Evolutionary conservation across 768 basidiomycete species (phyloP).

Genomic region (Xanthoconium purpureum): DNA sequence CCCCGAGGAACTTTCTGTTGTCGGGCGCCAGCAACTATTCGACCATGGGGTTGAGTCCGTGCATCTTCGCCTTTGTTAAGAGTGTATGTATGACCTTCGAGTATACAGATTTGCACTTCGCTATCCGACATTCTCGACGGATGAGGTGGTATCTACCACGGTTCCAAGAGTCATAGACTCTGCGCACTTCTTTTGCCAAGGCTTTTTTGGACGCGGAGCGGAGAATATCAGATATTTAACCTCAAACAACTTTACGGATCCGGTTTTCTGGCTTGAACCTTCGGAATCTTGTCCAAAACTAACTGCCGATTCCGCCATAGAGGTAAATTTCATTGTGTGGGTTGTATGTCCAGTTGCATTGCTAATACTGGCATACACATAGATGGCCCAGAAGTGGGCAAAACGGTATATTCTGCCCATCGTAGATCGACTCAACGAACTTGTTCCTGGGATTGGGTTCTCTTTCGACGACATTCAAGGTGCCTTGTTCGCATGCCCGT

Average conservation of each 20-base stretch:
- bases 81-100: not conserved
- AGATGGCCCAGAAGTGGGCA: constrained; percentile 30
- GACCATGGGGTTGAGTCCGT: constrained; percentile 39
- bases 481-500: constrained; percentile 42
- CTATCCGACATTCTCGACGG: constrained; percentile 19
- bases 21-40: constrained; percentile 39
- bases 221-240: constrained; percentile 27
- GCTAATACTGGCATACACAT: not conserved
- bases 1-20: constrained; percentile 35
- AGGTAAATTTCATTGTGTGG: not conserved
- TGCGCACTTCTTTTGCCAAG: constrained; percentile 39
- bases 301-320: not conserved
- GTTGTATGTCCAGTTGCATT: not conserved
- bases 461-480: constrained; percentile 33
- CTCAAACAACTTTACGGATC: constrained; percentile 33
- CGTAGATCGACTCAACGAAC: constrained; percentile 32
- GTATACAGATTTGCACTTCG: constrained; percentile 18
- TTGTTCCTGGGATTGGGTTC: constrained; percentile 34
- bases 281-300: constrained; percentile 35
- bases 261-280: constrained; percentile 40
- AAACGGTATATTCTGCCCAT: constrained; percentile 37
- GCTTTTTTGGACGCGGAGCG: constrained; percentile 35
- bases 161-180: constrained; percentile 36
- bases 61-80: not conserved
- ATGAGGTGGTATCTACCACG: constrained; percentile 10